A percentile compares a stretch with the other conserved stretches of the same genome.
phyloP scores from a whole-genome alignment of 2,329 filamentous ascomycete genomes.

The Purpureocillium lavendulum region DNA sequence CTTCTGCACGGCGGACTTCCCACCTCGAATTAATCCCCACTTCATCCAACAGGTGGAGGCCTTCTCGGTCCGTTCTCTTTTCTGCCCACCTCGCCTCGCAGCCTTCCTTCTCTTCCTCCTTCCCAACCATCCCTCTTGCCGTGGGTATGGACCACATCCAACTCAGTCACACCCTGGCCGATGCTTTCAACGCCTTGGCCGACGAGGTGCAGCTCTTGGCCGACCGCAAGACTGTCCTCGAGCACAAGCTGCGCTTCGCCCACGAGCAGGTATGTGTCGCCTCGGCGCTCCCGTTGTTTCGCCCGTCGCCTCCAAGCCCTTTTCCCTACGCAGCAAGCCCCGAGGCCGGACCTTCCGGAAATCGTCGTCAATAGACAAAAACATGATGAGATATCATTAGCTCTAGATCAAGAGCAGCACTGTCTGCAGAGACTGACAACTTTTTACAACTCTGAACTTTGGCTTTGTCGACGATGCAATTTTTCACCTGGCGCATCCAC shows the following conservation, averaged over 20 bases:
- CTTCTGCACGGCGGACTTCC: no score
- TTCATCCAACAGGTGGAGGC: no score
- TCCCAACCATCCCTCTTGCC: slow-evolving; percentile 4
- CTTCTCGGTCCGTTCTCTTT: slow-evolving; percentile 3
- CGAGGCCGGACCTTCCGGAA: background rate
- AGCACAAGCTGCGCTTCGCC: slow-evolving; percentile 59
- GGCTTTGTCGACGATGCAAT: slow-evolving; percentile 3
- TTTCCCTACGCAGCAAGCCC: no score
- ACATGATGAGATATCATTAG: slow-evolving; percentile 49
- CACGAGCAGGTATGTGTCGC: slow-evolving; percentile 57
- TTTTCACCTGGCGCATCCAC: slow-evolving; percentile 3
- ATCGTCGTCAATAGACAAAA: slow-evolving; percentile 10
- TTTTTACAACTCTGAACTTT: slow-evolving; percentile 18
- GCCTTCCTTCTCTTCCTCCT: slow-evolving; percentile 2
- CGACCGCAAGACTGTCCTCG: slow-evolving; percentile 56
- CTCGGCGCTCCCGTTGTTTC: no score
- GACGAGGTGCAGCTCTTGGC: slow-evolving; percentile 56
- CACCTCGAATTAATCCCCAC: no score
- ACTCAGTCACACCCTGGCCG: slow-evolving; percentile 48
- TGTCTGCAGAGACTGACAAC: slow-evolving; percentile 50
- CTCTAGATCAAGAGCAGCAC: slow-evolving; percentile 75
- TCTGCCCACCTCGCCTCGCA: slow-evolving; percentile 7
- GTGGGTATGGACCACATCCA: slow-evolving; percentile 28
- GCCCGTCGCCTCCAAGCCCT: no score
- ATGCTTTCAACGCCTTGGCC: slow-evolving; percentile 57